Percentiles rank a stretch among this genome's conserved stretches.
Evolutionary conservation across 192 early-diverging fungal species (phyloP).

Genomic region (Kickxella alabastrina): DNA sequence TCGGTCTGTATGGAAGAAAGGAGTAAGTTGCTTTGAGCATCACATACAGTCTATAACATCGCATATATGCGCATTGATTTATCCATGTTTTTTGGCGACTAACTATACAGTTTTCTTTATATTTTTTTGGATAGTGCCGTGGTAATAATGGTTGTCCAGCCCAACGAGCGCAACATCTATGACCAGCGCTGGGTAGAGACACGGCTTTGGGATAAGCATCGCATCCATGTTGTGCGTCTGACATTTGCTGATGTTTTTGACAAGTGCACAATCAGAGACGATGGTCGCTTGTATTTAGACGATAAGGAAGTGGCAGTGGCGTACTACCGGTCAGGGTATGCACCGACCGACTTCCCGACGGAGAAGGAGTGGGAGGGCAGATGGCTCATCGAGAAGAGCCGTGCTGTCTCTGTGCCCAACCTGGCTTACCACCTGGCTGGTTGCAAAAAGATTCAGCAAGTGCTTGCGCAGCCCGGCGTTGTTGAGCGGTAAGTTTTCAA

Average conservation of each 20-base stretch:
- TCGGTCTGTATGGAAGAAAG: slow-evolving; percentile 37
- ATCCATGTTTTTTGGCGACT: no score
- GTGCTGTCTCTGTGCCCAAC: slow-evolving; percentile 83
- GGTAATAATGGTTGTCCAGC: slow-evolving; percentile 86
- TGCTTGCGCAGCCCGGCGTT: slow-evolving; percentile 72
- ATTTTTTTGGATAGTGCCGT: slow-evolving; percentile 53
- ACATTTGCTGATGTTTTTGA: slow-evolving; percentile 61
- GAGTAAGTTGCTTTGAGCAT: slow-evolving; percentile 22
- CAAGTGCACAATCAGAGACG: slow-evolving; percentile 57
- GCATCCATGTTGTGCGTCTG: slow-evolving; percentile 31
- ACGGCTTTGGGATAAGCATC: slow-evolving; percentile 41
- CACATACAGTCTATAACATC: no score
- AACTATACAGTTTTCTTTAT: neutral
- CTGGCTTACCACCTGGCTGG: slow-evolving; percentile 89
- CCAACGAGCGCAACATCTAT: slow-evolving; percentile 86
- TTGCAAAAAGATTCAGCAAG: slow-evolving; percentile 96
- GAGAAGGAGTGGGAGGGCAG: slow-evolving; percentile 89
- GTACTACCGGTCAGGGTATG: slow-evolving; percentile 90
- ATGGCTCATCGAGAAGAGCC: slow-evolving; percentile 75
- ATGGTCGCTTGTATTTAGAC: slow-evolving; percentile 59
- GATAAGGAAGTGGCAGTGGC: slow-evolving; percentile 75
- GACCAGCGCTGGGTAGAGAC: slow-evolving; percentile 71
- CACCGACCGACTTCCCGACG: slow-evolving; percentile 80
- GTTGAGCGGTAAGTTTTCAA: slow-evolving; percentile 79
- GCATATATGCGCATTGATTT: no score